Evolutionary conservation across 495 filamentous ascomycete genomes (phyloP), one percentile per base, ranked within the genome.

Genomic region (Daldinia decipiens): DNA sequence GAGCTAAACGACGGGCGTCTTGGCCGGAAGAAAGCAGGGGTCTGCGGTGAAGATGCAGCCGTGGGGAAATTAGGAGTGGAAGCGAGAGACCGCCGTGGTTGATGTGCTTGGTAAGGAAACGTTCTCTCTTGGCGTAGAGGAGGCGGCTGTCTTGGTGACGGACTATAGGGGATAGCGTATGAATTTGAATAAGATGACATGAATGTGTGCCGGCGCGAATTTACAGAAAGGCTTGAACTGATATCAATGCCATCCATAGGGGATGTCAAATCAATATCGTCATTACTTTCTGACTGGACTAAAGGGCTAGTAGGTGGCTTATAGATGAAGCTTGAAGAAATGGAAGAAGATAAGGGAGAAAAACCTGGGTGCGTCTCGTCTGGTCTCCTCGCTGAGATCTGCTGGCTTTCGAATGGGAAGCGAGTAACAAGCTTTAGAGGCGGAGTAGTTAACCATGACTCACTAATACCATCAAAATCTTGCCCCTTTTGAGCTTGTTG

Each of bases 261-360:
- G 34, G 82, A 75, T 9, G 79, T 78, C 57, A 92, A 84, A 68
- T 94, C 93, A 15, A 93, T 76, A 63, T 96, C 94, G 7, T 94
- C 91, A 72, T 93, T 94, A 77, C 90, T 97, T 63, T 93, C 92
- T 66, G 93, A 93, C 73, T 98, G 89, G 3, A 95, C 93, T 24
- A 99, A 82, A 19, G 95, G 96, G 66, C 94, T 98, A 11, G 95
- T 98, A 5, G 95, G 95, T 3, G 91, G 87, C 77, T 94, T 92
- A 47, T 95, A 89, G 19, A 92, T 83, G 78, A 97, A 97, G 68
- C 88, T 94, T 2, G 92, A 93, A 0, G 93, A 91, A n/a, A 87
- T 80, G 15, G 91, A 92, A 2, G 91, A 91, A 8, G 90, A 90
- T 4, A 94, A 71, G 0, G 93, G 93, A 13, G 90, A 88, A 40